Base-by-base conservation (phyloP, 768 basidiomycete species). In the Pluteus cervinus region DNA sequence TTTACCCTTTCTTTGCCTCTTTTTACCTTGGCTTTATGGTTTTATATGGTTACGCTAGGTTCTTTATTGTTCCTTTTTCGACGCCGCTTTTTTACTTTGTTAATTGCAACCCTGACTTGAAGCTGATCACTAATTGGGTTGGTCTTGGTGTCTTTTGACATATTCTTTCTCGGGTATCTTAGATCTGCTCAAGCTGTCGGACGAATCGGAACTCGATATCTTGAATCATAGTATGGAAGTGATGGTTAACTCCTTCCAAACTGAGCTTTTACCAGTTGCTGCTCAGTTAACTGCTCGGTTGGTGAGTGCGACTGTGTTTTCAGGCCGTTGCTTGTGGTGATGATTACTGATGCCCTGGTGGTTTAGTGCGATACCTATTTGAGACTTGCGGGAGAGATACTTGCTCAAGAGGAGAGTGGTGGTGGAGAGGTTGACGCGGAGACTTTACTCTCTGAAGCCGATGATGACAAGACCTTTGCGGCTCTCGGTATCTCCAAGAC, bases 401-500 rank as follows among this genome's bases (percentile, higher is more conserved):
- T 82, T 11, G 56, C 62, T 9, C 65, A 69, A 26, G 75, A 76
- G 15, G 77, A 80, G 40, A 55, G 60, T n/a, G 68, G 69, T 8
- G 55, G 56, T 20, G 61, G 67, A 3, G 68, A 67, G 36, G 60
- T 71, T 10, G 79, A 82, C 44, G 51, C 80, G 23, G 85, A 85
- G 20, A 49, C 69, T 3, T 44, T 76, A 28, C 55, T 80, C 46
- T 61, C 56, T 9, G 74, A 76, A 28, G 63, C 55, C n/a, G 82
- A 85, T 37, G 86, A 89, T 37, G 86, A 91, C 57, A 92, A 91
- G 68, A 79, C 82, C 1, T 86, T 87, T 43, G 80, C 85, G 12
- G 84, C 86, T 12, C 90, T 90, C 84, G 86, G 86, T 30, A 73
- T 90, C 20, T 75, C 86, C 1, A 88, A 88, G 69, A 90, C 88